A percentile compares a stretch with the other conserved stretches of the same genome.
These are phyloP conservation scores for Neurospora discreta DNA, from an alignment of 495 filamentous ascomycete genomes.

Conservation along the genomic window DNA sequence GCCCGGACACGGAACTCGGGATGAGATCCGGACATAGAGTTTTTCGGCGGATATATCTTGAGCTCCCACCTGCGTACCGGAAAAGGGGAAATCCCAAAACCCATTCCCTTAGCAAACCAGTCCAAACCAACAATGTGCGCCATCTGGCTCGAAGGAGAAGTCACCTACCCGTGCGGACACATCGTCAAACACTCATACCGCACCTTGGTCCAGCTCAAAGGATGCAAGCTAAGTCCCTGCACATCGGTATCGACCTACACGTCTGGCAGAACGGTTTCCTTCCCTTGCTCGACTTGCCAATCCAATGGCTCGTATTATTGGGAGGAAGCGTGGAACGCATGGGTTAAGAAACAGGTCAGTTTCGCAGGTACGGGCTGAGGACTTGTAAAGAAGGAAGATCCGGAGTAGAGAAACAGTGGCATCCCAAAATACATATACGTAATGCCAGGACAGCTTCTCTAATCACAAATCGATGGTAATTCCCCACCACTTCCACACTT, in stretches of 20 bases:
- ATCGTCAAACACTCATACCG: not conserved
- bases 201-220: not conserved
- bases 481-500: too few species aligned
- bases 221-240: not conserved
- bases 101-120: not conserved
- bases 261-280: not conserved
- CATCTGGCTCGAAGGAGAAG: not conserved
- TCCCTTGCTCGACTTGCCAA: not conserved
- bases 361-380: not conserved
- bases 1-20: not conserved
- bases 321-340: not conserved
- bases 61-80: not conserved
- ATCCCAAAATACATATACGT: too few species aligned
- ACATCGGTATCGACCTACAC: not conserved
- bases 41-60: not conserved
- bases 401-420: too few species aligned
- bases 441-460: too few species aligned
- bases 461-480: too few species aligned
- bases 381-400: not conserved
- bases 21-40: fast-evolving
- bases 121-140: not conserved
- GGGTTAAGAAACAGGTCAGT: not conserved
- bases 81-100: not conserved
- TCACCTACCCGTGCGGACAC: not conserved
- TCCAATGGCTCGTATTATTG: not conserved